Base-by-base conservation (phyloP, 2,329 filamentous ascomycete species). In the Colletotrichum sublineola region DNA sequence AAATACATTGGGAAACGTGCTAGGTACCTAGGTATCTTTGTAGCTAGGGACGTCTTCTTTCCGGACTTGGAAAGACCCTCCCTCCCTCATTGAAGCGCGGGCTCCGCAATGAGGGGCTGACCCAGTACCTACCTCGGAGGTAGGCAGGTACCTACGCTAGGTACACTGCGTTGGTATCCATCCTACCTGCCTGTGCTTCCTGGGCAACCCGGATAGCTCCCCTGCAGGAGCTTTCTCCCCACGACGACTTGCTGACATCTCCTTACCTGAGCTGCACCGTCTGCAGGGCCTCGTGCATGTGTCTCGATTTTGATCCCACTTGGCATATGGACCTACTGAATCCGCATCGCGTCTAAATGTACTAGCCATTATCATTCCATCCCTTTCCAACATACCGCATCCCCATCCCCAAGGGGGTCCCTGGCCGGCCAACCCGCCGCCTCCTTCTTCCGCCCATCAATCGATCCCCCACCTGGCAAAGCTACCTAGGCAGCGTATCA, bases 201-300 rank as follows among this genome's bases (percentile, higher is more conserved):
- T 24, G 24, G 24, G 29, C 29, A n/a, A 33, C 14, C 44, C 7
- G 15, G 42, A 29, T 48, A 63, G 46, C 62, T 64, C 62, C 24
- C 48, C 48, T 33, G 29, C 62, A 53, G 8, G 18, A 56, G 24
- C 38, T 46, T 24, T 48, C 24, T 31, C 36, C 48, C 48, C 44
- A 33, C 36, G 29, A 36, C 44, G 24, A 50, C 50, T n/a, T 33
- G 48, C 38, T 64, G 33, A 64, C 36, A 53, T 55, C 62, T 42
- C 62, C 48, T 64, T 64, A 64, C 62, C 36, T 64, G 48, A 64
- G 62, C 48, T 53, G 18, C 24, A 50, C 48, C 42, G 18, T 24
- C 48, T 63, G 58, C 24, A 24, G 24, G 24, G 20, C 38, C 56
- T 44, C 9, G 56, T 60, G 40, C 11, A 20, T 12, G 24, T 33